These are phyloP conservation scores for Aureobasidium melanogenum DNA, from an alignment of 2,329 filamentous ascomycete species.

Conservation along the genomic window DNA sequence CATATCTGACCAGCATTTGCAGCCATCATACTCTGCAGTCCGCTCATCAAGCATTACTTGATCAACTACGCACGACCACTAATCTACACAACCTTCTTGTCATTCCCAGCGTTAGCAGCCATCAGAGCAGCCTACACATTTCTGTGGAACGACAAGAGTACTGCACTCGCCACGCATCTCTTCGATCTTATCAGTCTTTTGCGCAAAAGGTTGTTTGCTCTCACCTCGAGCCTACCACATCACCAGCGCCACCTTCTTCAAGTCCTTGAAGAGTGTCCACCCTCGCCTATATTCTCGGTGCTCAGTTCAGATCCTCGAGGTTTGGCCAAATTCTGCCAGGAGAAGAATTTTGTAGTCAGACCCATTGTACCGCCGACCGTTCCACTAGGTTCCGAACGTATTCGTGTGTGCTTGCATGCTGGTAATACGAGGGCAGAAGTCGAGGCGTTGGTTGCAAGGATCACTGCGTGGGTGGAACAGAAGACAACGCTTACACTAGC, in stretches of 20 bases:
- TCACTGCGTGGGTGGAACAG: slow-evolving; percentile 40
- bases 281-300: slow-evolving; percentile 57
- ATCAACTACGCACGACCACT: slow-evolving; percentile 68
- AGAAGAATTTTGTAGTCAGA: slow-evolving; percentile 50
- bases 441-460: slow-evolving; percentile 40
- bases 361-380: slow-evolving; percentile 63
- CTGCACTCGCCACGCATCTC: slow-evolving; percentile 40
- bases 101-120: slow-evolving; percentile 50
- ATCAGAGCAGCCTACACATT: slow-evolving; percentile 52
- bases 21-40: slow-evolving; percentile 56
- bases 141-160: slow-evolving; percentile 42
- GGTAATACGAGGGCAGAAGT: slow-evolving; percentile 53
- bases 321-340: slow-evolving; percentile 53
- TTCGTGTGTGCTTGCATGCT: slow-evolving; percentile 60
- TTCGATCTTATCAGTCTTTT: slow-evolving; percentile 25
- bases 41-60: slow-evolving; percentile 52
- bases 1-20: slow-evolving; percentile 16
- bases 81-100: slow-evolving; percentile 65
- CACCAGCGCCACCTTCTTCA: slow-evolving; percentile 18
- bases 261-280: slow-evolving; percentile 31
- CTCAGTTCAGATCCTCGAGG: slow-evolving; percentile 50
- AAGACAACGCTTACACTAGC: not conserved
- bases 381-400: slow-evolving; percentile 52
- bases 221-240: slow-evolving; percentile 10
- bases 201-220: slow-evolving; percentile 21